phyloP scores from a whole-genome alignment of 345 rosid species.

The Salix viminalis region DNA sequence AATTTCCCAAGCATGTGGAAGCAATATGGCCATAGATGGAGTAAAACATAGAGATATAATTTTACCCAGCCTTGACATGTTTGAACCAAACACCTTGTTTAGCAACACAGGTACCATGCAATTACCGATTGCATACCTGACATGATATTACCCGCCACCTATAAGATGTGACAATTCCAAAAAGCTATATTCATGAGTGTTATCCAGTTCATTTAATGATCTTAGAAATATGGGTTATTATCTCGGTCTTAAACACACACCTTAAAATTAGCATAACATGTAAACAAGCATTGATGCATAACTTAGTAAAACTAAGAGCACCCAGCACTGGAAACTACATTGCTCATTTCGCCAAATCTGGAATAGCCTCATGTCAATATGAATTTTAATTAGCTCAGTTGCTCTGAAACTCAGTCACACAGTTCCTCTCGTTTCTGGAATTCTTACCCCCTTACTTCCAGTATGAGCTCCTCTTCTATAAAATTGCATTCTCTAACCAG shows the following conservation, averaged over 20 bases:
- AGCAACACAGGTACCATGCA: not conserved
- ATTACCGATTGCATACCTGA: not conserved
- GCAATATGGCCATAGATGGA: not conserved
- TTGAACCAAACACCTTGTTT: not conserved
- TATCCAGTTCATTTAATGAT: not conserved
- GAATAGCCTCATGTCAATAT: not conserved
- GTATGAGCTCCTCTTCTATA: not conserved
- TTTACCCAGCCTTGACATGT: not conserved
- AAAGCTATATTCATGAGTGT: not conserved
- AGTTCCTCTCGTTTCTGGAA: not conserved
- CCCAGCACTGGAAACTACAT: not conserved
- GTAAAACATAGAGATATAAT: not conserved
- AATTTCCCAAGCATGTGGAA: not conserved
- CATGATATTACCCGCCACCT: not conserved
- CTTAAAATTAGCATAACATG: not conserved
- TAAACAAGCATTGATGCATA: not conserved
- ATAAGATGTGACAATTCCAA: not conserved
- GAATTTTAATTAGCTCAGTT: not conserved
- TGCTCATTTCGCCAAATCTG: not conserved
- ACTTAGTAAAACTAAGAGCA: not conserved
- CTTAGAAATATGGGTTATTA: not conserved
- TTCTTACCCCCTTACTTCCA: not conserved
- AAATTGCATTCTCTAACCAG: not conserved
- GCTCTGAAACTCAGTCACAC: not conserved
- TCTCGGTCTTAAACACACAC: not conserved